phyloP scores from a whole-genome alignment of 129 eudicot species.

The Escallonia herrerae region DNA sequence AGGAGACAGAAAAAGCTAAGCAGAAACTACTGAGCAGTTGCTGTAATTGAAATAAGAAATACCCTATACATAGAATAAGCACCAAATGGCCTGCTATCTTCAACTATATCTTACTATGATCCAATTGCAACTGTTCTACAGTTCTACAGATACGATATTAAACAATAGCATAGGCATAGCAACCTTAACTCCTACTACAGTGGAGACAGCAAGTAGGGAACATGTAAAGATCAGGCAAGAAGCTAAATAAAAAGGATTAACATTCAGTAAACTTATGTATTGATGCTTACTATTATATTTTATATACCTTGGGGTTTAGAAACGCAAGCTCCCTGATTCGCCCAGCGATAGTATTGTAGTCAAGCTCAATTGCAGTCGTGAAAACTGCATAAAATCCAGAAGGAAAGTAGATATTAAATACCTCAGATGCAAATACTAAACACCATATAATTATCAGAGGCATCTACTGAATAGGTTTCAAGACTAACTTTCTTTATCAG shows the following conservation, averaged over 20 bases:
- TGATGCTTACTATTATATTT: not conserved
- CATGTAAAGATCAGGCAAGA: not conserved
- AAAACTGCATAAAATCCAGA: slow-evolving; percentile 57
- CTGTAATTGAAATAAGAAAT: not conserved
- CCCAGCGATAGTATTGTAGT: slow-evolving; percentile 84
- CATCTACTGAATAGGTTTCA: not conserved
- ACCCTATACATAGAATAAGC: no score
- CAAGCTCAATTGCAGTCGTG: slow-evolving; percentile 74
- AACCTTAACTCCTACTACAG: no score
- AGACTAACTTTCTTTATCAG: slow-evolving; percentile 60
- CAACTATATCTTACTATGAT: no score
- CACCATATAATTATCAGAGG: not conserved
- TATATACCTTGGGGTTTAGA: slow-evolving; percentile 79
- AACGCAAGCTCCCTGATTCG: slow-evolving; percentile 95
- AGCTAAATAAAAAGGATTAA: slow-evolving; percentile 4
- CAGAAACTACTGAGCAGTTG: not conserved
- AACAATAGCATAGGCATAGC: no score
- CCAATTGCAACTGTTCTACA: no score
- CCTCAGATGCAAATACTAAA: not conserved
- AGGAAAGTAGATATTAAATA: not conserved
- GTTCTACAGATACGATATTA: no score
- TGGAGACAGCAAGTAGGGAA: not conserved
- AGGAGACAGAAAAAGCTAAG: not conserved
- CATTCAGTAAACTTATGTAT: slow-evolving; percentile 5
- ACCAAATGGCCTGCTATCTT: no score